These are phyloP conservation scores for Schoenoplectus tabernaemontani DNA, from an alignment of 202 grass and related monocot genomes.

Conservation along the genomic window DNA sequence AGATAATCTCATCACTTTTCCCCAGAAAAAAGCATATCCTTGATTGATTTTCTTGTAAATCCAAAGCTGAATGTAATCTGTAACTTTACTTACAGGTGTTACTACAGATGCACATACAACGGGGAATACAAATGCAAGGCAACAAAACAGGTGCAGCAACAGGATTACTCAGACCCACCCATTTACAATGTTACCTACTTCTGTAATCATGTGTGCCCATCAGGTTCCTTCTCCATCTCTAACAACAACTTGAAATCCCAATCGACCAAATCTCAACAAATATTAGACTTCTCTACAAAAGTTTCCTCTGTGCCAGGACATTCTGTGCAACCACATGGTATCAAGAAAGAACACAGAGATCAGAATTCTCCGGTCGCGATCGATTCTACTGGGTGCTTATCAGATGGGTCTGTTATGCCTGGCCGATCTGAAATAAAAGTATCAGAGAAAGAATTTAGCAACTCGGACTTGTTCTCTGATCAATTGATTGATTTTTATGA, in stretches of 20 bases:
- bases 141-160: constrained; percentile 59
- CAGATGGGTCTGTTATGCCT: not conserved
- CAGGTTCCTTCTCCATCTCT: not conserved
- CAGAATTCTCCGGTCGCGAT: too few relatives aligned
- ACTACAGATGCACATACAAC: constrained; percentile 61
- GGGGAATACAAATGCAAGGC: constrained; percentile 47
- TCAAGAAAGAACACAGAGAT: not conserved
- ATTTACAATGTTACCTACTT: constrained; percentile 36
- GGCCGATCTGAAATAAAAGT: not conserved
- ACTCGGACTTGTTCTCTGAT: not conserved
- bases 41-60: too few relatives aligned
- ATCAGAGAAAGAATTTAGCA: not conserved
- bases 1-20: not conserved
- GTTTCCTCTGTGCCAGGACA: constrained; percentile 1
- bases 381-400: not conserved
- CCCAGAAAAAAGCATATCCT: too few relatives aligned
- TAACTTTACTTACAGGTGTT: not conserved
- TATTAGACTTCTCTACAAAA: constrained; percentile 17
- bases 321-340: not conserved
- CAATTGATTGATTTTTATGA: not conserved
- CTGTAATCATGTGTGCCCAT: constrained; percentile 42
- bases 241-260: not conserved
- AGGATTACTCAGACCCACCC: constrained; percentile 35
- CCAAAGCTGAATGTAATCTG: too few relatives aligned
- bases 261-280: constrained; percentile 15